Conservation (phyloP, 306 rosid genomes). For the apple (Malus domestica) region ASM211411v1 NC_041797.1:16034501-16035000, state of each 20-base stretch:
- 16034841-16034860: constrained; percentile 31
- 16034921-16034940: constrained; percentile 88
- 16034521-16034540: constrained; percentile 20
- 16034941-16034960: constrained; percentile 98
- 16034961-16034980: constrained; percentile 74
- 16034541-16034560: no score
- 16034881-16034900: constrained; percentile 45
- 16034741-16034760: neutral
- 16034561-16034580: neutral
- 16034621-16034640: neutral
- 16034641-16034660: neutral
- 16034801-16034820: constrained; percentile 38
- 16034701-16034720: neutral
- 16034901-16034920: constrained; percentile 43
- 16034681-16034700: constrained; percentile 5
- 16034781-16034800: constrained; percentile 41
- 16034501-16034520: constrained; percentile 44
- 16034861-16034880: constrained; percentile 35
- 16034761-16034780: neutral
- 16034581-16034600: neutral
- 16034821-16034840: constrained; percentile 27
- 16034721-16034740: neutral
- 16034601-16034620: neutral
- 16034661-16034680: neutral
- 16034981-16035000: constrained; percentile 83